Percentiles rank a stretch among this genome's conserved stretches.
These are phyloP conservation scores for Spizellomyces punctatus DNA, from an alignment of 192 early-diverging fungal species.

Conservation along the genomic window DNA sequence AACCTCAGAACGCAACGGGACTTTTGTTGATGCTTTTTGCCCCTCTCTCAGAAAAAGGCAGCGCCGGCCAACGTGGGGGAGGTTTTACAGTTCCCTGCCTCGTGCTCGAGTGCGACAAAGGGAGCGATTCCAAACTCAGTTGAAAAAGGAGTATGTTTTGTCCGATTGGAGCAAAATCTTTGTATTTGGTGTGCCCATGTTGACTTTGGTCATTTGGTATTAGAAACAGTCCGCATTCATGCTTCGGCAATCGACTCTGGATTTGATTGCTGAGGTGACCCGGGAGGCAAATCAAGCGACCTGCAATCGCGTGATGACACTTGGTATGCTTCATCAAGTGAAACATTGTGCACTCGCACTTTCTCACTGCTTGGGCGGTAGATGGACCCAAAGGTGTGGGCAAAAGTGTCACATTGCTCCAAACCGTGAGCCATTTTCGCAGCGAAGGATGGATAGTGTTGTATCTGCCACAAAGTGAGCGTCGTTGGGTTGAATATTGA, in stretches of 20 bases:
- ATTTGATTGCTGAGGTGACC: constrained; percentile 4
- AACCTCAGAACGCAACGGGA: neutral
- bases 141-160: constrained; percentile 3
- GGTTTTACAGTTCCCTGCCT: constrained; percentile 12
- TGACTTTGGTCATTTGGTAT: neutral
- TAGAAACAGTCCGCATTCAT: constrained; percentile 23
- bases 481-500: neutral
- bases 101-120: neutral
- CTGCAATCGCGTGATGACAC: constrained; percentile 5
- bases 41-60: constrained; percentile 11
- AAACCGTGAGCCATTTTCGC: constrained; percentile 15
- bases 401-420: constrained; percentile 24
- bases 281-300: neutral
- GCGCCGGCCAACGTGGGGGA: constrained; percentile 17
- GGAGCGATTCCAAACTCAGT: constrained; percentile 2
- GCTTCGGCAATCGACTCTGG: constrained; percentile 23
- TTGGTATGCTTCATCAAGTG: no score
- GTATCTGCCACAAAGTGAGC: constrained; percentile 19
- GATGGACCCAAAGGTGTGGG: constrained; percentile 26
- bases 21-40: neutral
- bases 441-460: constrained; percentile 24
- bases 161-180: neutral
- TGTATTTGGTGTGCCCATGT: neutral
- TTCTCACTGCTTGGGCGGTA: neutral
- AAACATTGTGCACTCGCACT: no score